phyloP scores from a whole-genome alignment of 352 stramenopile species.

The Phytophthora vignae region DNA sequence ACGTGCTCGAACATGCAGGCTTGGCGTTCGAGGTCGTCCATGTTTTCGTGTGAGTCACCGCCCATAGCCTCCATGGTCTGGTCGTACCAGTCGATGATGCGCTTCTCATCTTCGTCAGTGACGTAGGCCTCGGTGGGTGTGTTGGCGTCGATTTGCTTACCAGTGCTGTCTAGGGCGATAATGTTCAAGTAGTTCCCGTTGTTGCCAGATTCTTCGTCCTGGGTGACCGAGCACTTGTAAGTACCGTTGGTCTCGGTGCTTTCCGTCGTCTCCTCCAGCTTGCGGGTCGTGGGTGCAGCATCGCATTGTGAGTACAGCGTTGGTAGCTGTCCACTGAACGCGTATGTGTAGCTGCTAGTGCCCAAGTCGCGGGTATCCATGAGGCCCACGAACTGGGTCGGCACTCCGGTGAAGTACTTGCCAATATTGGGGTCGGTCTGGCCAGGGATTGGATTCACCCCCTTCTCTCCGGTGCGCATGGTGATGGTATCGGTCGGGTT shows the following conservation, averaged over 20 bases:
- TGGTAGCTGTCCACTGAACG: constrained; percentile 50
- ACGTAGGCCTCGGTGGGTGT: constrained; percentile 29
- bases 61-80: constrained; percentile 44
- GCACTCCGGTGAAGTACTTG: constrained; percentile 46
- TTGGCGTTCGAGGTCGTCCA: constrained; percentile 65
- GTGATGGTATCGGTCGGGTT: constrained; percentile 50
- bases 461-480: constrained; percentile 52
- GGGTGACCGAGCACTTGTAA: constrained; percentile 12
- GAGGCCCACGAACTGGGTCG: constrained; percentile 50
- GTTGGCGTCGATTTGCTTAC: constrained; percentile 10
- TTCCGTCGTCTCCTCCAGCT: constrained; percentile 21
- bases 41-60: constrained; percentile 41
- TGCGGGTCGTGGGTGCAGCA: constrained; percentile 30
- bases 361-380: constrained; percentile 62
- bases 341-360: constrained; percentile 62
- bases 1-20: constrained; percentile 62
- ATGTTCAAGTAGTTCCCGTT: constrained; percentile 25
- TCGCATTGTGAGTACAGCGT: constrained; percentile 56
- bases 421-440: constrained; percentile 40
- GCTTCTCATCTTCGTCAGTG: constrained; percentile 42
- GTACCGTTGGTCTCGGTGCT: constrained; percentile 6
- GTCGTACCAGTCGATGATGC: constrained; percentile 59
- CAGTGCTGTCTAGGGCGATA: constrained; percentile 24
- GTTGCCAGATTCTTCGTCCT: constrained; percentile 28
- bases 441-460: constrained; percentile 44